A percentile compares a stretch with the other conserved stretches of the same genome.
phyloP scores from a whole-genome alignment of 139 green algal genomes.

The Chlorella vulgaris region DNA sequence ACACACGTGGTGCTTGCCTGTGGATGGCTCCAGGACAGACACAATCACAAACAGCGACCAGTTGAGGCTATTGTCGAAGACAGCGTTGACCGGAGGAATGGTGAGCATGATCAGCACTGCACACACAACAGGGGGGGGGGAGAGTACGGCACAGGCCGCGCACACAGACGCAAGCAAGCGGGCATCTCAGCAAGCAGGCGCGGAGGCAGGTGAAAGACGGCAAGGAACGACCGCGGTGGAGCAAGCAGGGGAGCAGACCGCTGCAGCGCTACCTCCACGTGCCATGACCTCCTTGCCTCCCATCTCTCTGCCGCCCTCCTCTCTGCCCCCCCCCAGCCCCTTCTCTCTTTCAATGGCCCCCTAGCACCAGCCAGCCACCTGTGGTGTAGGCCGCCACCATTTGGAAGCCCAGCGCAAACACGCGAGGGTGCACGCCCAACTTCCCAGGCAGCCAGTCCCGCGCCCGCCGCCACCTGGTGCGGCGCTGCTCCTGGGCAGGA shows the following conservation, averaged over 20 bases:
- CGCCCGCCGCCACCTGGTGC: not conserved
- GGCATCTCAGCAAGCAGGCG: no score
- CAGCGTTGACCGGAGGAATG: not conserved
- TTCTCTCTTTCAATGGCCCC: no score
- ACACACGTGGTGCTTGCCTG: not conserved
- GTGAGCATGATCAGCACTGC: conserved; percentile 17
- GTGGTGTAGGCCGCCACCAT: conserved; percentile 15
- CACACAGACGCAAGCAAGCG: no score
- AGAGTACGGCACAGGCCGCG: no score
- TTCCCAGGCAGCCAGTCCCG: not conserved
- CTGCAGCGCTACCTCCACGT: not conserved
- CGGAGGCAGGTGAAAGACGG: not conserved
- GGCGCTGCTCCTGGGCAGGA: not conserved
- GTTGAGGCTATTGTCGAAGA: not conserved
- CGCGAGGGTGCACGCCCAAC: not conserved
- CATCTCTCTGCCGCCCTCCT: no score
- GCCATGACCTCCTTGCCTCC: not conserved
- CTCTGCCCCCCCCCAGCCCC: no score
- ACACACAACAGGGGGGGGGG: no score
- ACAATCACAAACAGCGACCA: conserved; percentile 23
- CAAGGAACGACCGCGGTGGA: not conserved
- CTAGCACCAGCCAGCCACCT: no score
- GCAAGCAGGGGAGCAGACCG: not conserved
- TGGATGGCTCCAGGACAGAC: conserved; percentile 17
- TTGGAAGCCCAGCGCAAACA: conserved; percentile 13